A percentile compares a stretch with the other conserved stretches of the same genome.
phyloP scores from a whole-genome alignment of 108 stramenopile species.

The Cylindrotheca fusiformis region DNA sequence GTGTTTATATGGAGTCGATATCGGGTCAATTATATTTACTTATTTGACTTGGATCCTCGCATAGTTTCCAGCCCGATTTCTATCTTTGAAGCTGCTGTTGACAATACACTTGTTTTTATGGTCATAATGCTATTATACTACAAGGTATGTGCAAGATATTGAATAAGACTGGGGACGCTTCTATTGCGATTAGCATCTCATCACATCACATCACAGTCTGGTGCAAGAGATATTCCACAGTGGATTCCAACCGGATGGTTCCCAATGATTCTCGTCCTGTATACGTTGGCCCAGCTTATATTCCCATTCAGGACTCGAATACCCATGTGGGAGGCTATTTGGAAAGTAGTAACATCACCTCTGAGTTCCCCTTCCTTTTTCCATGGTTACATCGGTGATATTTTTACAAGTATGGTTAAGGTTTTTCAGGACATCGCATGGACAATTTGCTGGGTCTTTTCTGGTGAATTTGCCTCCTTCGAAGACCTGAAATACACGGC shows the following conservation, averaged over 20 bases:
- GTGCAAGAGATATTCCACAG: slow-evolving; percentile 68
- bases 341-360: slow-evolving; percentile 72
- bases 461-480: slow-evolving; percentile 72
- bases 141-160: slow-evolving; percentile 14
- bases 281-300: slow-evolving; percentile 61
- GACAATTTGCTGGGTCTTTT: slow-evolving; percentile 79
- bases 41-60: slow-evolving; percentile 85
- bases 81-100: slow-evolving; percentile 84
- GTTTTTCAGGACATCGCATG: slow-evolving; percentile 90
- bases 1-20: slow-evolving; percentile 85
- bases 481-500: slow-evolving; percentile 31
- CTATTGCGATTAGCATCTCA: not conserved
- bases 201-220: slow-evolving; percentile 31
- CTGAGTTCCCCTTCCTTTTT: slow-evolving; percentile 81
- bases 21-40: slow-evolving; percentile 89
- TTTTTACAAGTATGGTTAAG: slow-evolving; percentile 90
- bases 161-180: not conserved
- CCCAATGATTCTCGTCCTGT: slow-evolving; percentile 75
- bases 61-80: slow-evolving; percentile 65
- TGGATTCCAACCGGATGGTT: slow-evolving; percentile 73
- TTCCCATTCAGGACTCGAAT: slow-evolving; percentile 71
- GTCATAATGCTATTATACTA: slow-evolving; percentile 54
- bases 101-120: slow-evolving; percentile 79
- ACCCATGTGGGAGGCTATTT: slow-evolving; percentile 81
- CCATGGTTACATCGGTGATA: slow-evolving; percentile 80